Percentiles rank a stretch among this genome's conserved stretches.
Evolutionary conservation across 345 rosid genomes (phyloP).

Genomic region (Eucalyptus globulus): DNA sequence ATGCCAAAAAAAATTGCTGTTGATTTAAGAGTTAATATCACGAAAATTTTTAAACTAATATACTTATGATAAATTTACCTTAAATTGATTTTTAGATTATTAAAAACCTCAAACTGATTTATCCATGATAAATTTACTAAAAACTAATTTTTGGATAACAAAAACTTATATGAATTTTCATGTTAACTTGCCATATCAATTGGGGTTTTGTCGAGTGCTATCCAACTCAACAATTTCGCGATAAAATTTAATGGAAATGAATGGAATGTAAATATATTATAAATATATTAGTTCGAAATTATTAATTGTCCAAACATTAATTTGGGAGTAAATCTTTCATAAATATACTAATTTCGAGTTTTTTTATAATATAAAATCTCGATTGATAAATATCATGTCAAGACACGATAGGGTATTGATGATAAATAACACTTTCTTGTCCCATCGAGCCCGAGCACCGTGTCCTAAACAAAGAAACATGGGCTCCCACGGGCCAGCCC

Average conservation of each 20-base stretch:
- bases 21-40: neutral
- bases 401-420: neutral
- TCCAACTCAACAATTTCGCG: fast-evolving
- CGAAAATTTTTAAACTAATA: fast-evolving
- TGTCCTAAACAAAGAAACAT: neutral
- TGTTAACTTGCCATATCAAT: neutral
- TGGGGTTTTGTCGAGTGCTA: fast-evolving
- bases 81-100: no score
- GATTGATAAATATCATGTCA: neutral
- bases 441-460: neutral
- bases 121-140: no score
- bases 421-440: neutral
- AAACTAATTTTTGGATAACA: neutral
- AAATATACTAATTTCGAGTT: neutral
- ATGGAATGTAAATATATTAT: no score
- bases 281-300: no score
- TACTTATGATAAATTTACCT: no score
- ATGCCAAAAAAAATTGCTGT: neutral
- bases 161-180: neutral
- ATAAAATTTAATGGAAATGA: no score
- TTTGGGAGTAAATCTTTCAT: no score
- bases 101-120: fast-evolving
- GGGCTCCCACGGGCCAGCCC: neutral
- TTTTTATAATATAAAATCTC: no score
- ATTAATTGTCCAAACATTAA: no score